Evolutionary conservation across 1,284 basidiomycete genomes (phyloP).

Genomic region (Tetrapyrgos nigripes): DNA sequence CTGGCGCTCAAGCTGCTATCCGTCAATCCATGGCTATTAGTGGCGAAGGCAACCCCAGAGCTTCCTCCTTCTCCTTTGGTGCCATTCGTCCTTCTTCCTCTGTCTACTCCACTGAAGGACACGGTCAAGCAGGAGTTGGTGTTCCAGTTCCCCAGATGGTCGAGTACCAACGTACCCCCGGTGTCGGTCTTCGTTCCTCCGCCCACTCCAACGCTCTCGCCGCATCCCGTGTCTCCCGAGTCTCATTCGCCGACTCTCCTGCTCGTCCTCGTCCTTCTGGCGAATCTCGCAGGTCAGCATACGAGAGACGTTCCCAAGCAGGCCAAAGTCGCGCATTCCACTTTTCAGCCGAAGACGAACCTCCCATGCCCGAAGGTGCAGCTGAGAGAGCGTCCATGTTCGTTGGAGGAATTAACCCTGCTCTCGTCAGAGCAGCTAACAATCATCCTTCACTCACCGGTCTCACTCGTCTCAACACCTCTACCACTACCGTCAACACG

Average conservation of each 20-base stretch:
- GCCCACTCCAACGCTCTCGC: constrained; percentile 30
- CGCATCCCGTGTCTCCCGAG: constrained; percentile 53
- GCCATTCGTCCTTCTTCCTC: constrained; percentile 58
- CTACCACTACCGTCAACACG: constrained; percentile 6
- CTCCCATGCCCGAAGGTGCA: constrained; percentile 22
- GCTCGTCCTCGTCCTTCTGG: constrained; percentile 61
- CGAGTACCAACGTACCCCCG: constrained; percentile 58
- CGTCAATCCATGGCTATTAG: constrained; percentile 70
- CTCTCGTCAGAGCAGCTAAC: background rate
- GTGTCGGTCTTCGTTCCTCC: constrained; percentile 48
- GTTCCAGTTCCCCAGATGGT: constrained; percentile 45
- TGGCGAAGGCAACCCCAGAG: constrained; percentile 33
- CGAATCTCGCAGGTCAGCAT: constrained; percentile 56
- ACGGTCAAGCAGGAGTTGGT: constrained; percentile 52
- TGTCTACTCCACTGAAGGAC: constrained; percentile 51
- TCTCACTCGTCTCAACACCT: constrained; percentile 5
- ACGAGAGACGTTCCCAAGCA: constrained; percentile 18
- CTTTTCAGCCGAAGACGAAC: constrained; percentile 42
- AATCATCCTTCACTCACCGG: background rate
- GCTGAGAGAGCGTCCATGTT: constrained; percentile 10
- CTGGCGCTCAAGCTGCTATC: constrained; percentile 76
- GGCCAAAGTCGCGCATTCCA: constrained; percentile 61
- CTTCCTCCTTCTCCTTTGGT: constrained; percentile 63
- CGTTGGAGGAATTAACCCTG: constrained; percentile 1
- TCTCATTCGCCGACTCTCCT: constrained; percentile 45